These are phyloP conservation scores for Papiliotrema nemorosa DNA, from an alignment of 1,284 basidiomycete genomes.

Conservation along the genomic window DNA sequence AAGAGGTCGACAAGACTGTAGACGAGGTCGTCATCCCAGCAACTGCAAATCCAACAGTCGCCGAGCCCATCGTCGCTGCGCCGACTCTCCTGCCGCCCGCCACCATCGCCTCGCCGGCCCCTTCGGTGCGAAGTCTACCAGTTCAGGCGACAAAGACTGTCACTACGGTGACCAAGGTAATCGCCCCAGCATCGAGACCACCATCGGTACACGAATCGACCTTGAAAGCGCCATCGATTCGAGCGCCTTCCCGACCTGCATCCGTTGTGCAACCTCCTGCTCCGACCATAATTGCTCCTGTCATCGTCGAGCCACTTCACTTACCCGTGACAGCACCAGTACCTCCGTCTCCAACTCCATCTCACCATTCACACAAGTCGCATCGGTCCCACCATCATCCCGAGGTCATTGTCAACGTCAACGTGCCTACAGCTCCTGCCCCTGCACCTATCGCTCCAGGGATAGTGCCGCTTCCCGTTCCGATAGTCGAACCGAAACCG, in stretches of 20 bases:
- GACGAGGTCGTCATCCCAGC: background rate
- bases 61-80: background rate
- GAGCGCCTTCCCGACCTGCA: constrained; percentile 7
- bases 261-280: background rate
- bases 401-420: constrained; percentile 28
- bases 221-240: constrained; percentile 12
- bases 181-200: background rate
- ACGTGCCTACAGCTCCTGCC: constrained; percentile 14
- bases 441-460: background rate
- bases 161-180: background rate
- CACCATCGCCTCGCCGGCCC: background rate
- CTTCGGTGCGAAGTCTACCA: too few relatives aligned
- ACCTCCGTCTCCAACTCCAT: constrained; percentile 21
- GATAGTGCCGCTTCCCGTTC: background rate
- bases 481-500: background rate
- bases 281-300: constrained; percentile 3
- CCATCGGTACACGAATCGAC: constrained; percentile 7
- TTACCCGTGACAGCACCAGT: constrained; percentile 4
- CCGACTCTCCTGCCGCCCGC: background rate
- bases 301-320: constrained; percentile 3
- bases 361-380: constrained; percentile 14
- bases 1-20: constrained; percentile 1
- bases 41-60: background rate
- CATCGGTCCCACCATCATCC: constrained; percentile 23
- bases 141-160: background rate